Base-by-base conservation (phyloP, 371 early-diverging fungal species). In the Blastocladiella emersonii region DNA sequence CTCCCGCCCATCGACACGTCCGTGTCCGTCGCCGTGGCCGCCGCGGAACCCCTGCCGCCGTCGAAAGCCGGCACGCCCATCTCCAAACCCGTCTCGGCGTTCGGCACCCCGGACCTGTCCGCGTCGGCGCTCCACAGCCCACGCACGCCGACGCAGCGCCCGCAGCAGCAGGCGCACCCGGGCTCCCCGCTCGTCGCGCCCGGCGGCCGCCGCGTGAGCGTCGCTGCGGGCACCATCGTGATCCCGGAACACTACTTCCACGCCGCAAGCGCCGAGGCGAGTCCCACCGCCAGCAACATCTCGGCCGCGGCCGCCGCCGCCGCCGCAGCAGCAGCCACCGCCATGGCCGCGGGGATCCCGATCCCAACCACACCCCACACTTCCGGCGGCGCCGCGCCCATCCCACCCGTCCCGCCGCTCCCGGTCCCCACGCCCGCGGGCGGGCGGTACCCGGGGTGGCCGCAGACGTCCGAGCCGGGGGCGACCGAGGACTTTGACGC, bases 171-270 rank as follows among this genome's bases (percentile, higher is more conserved):
- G 59, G 56, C 41, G 59, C 59, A 7, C 6, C 23, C 10, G 8
- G n/a, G 7, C n/a, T 62, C n/a, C n/a, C 32, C 34, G 48, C 3
- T 2, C 23, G 32, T 34, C 2, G 8, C 35, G 3, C 34, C 49
- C 8, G 63, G 62, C 35, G 67, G 70, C 5, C 69, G 74, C 15
- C 63, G 72, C 36, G 62, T 74, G 19, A 65, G 66, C n/a, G 60
- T 71, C 15, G 72, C 72, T 8, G 71, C 74, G 1, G 74, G 74
- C 23, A 71, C 70, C 19, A 57, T 74, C 27, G 70, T 68, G 37
- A 72, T 74, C 49, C 71, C 74, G 25, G 68, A 68, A 8, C 36
- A 43, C 15, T 49, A 34, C 41, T 56, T 56, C 45, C n/a, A n/a
- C n/a, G n/a, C n/a, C n/a, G n/a, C n/a, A n/a, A n/a, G n/a, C n/a